Base-by-base conservation (phyloP, 768 basidiomycete genomes). In the Dioszegia hungarica region DNA sequence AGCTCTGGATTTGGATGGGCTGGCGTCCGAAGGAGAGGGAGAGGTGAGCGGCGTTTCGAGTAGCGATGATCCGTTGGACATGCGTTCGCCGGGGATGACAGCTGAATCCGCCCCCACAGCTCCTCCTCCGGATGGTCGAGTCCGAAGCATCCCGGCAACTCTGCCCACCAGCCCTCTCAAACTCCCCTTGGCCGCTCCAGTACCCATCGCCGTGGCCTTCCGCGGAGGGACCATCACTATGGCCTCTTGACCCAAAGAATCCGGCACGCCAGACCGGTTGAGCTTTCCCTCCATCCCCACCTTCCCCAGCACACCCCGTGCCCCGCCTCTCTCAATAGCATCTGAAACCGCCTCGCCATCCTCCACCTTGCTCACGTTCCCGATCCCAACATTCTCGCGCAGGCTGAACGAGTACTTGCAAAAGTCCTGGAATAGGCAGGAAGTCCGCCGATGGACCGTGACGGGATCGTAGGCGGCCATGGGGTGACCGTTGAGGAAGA, bases 341-440 rank as follows among this genome's bases (percentile, higher is more conserved):
- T 78, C 76, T 57, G 82, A 79, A 53, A 92, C 79, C 11, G 83
- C 82, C 2, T 79, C 76, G 15, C 80, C 79, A 49, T 82, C 81
- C 33, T 80, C 77, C 60, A 90, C 75, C 63, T 84, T 82, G 14
- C 82, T 81, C 19, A 91, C 82, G 64, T 81, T 83, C 19, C 90
- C 90, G 2, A 92, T 77, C n/a, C 90, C 90, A 27, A 90, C 84
- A 70, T 93, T 93, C 72, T 90, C 88, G 60, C 84, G 80, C 17
- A 90, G 80, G 0, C 88, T 85, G 5, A 85, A 81, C 66, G 83
- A 85, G 72, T 87, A 90, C 70, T 86, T 86, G 48, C 86, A 85
- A 74, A 90, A 91, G 39, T 85, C 85, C 74, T 93, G 90, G 75
- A 93, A 88, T 19, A 91, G 86, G 19, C 85, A 85, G n/a, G 87